Evolutionary conservation across 176 grass and related monocot genomes (phyloP), one percentile per base, ranked within the genome.

Genomic region (Paspalum notatum): DNA sequence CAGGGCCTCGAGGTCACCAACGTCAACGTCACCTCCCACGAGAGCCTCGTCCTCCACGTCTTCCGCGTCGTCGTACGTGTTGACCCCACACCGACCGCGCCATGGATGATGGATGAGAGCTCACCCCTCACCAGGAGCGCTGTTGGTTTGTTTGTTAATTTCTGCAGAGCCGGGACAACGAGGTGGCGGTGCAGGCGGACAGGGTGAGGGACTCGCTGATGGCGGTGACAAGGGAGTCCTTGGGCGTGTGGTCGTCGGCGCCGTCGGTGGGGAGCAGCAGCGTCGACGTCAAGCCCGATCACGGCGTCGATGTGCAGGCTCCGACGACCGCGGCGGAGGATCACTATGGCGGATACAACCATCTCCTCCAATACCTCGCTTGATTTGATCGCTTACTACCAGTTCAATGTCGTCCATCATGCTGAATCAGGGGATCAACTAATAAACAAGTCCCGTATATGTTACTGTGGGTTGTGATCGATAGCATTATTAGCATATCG

Each of bases 181-280:
- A 88, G 79, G 45, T 76, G 84, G 90, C 86, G 49, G 75, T 95
- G 82, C 88, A 91, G 62, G 90, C 86, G 40, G 92, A 95, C 54
- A 89, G 90, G 82, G 86, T 98, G 51, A 76, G 92, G 76, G 90
- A 98, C 69, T 89, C 90, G 11, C 82, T 98, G 73, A 82, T 98
- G n/a, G 90, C 91, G 72, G 92, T 95, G 57, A 95, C 90, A 11
- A 75, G 92, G 64, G 88, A 91, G 76, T 64, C 87, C 14, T 87
- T 71, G 42, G 78, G 68, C 70, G 69, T 63, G 14, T 90, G 86
- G 91, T 65, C 85, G 54, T 1, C 76, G 37, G n/a, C 70, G 37
- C 49, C 67, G 44, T 26, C 58, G 3, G 59, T n/a, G 53, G 54
- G 38, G n/a, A 24, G 63, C 37, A 26, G 49, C 55, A 67, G 48